These are phyloP conservation scores for Volvariella surrecta DNA, from an alignment of 1,284 basidiomycete genomes.

Conservation along the genomic window DNA sequence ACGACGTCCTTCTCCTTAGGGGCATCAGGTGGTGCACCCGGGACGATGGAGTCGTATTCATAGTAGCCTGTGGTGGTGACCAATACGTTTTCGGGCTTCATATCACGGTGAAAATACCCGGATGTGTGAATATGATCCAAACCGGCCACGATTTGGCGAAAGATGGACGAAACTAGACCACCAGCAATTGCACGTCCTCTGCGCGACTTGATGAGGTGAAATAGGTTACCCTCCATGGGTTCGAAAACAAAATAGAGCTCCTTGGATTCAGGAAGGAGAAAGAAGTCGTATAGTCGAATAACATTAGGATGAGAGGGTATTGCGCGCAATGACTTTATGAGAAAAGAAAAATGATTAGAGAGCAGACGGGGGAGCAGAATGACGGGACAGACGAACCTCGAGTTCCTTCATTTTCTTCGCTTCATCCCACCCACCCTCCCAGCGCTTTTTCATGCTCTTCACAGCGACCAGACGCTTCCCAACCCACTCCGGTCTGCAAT, in stretches of 20 bases:
- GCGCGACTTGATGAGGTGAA: slow-evolving; percentile 97
- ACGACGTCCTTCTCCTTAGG: slow-evolving; percentile 88
- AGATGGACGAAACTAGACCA: slow-evolving; percentile 92
- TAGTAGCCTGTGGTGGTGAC: slow-evolving; percentile 98
- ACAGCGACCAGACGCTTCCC: slow-evolving; percentile 95
- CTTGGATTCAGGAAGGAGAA: slow-evolving; percentile 86
- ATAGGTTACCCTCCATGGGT: slow-evolving; percentile 99
- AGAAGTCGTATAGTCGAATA: slow-evolving; percentile 98
- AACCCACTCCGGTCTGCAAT: slow-evolving; percentile 85
- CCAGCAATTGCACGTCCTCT: slow-evolving; percentile 91
- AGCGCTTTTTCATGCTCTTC: slow-evolving; percentile 97
- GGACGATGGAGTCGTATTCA: slow-evolving; percentile 82
- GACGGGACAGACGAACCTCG: slow-evolving; percentile 53
- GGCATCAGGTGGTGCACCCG: slow-evolving; percentile 45
- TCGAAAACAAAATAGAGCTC: slow-evolving; percentile 99
- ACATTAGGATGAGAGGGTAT: slow-evolving; percentile 96
- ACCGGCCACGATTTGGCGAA: slow-evolving; percentile 86
- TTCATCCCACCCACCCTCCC: slow-evolving; percentile 97
- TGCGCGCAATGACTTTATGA: slow-evolving; percentile 75
- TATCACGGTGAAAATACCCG: slow-evolving; percentile 98
- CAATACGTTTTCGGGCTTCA: slow-evolving; percentile 99
- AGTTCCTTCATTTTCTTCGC: slow-evolving; percentile 94
- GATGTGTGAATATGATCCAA: slow-evolving; percentile 88
- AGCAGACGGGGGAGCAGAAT: slow-evolving; percentile 7
- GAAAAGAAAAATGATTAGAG: slow-evolving; percentile 12